Evolutionary conservation across 2,329 filamentous ascomycete genomes (phyloP).

Genomic region (Pseudogymnoascus pannorum): DNA sequence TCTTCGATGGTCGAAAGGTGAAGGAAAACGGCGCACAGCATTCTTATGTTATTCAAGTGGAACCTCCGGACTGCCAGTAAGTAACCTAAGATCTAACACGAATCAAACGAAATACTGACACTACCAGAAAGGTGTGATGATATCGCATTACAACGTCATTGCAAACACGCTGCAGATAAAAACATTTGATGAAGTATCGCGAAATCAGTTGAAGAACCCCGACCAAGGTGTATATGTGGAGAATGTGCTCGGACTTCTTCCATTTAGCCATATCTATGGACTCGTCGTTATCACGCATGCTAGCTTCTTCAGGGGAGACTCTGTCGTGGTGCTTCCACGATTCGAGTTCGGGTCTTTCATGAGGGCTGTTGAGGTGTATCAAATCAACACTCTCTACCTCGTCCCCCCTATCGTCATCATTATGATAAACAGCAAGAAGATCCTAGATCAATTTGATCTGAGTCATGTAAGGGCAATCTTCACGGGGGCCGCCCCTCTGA

Average conservation of each 20-base stretch:
- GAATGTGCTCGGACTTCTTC: constrained; percentile 59
- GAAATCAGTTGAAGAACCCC: constrained; percentile 20
- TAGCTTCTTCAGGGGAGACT: constrained; percentile 63
- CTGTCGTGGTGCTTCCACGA: constrained; percentile 63
- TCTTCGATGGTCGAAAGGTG: constrained; percentile 54
- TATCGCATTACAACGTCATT: constrained; percentile 72
- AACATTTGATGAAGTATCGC: constrained; percentile 36
- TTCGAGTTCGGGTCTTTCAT: constrained; percentile 64
- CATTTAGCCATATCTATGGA: constrained; percentile 76
- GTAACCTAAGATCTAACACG: constrained; percentile 16
- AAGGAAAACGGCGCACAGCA: constrained; percentile 60
- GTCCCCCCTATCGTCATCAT: constrained; percentile 54
- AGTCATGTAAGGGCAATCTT: constrained; percentile 56
- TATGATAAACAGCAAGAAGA: constrained; percentile 55
- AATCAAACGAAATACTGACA: background rate
- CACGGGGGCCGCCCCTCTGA: constrained; percentile 68
- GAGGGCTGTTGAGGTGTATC: constrained; percentile 57
- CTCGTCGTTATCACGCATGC: constrained; percentile 63
- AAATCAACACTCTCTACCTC: constrained; percentile 59
- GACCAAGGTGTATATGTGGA: constrained; percentile 25
- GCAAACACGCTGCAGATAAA: constrained; percentile 62
- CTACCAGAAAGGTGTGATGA: constrained; percentile 73
- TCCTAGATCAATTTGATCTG: constrained; percentile 59
- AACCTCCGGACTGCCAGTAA: constrained; percentile 68
- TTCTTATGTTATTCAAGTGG: constrained; percentile 77